Conservation (phyloP, 116 monocot genomes). For the Zostera marina region DNA sequence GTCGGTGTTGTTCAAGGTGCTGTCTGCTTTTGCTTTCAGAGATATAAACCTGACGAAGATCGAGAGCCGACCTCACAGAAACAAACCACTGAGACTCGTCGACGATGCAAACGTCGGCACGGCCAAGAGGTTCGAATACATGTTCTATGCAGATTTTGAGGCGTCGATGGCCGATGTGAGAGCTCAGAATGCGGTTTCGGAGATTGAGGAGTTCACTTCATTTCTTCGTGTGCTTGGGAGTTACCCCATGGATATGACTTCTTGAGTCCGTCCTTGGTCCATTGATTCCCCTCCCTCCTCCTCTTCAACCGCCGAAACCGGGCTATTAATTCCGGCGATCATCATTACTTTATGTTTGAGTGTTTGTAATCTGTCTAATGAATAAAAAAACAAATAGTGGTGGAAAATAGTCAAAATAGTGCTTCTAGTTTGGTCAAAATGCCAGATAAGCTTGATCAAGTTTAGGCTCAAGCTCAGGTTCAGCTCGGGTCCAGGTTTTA, state of each 20-base stretch:
- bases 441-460: too few relatives aligned
- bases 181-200: slow-evolving; percentile 65
- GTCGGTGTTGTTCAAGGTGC: slow-evolving; percentile 31
- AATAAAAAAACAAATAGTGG: too few relatives aligned
- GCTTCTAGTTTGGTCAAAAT: too few relatives aligned
- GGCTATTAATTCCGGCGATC: background rate
- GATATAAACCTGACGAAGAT: slow-evolving; percentile 77
- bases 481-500: too few relatives aligned
- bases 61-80: slow-evolving; percentile 60
- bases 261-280: too few relatives aligned
- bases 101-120: slow-evolving; percentile 57
- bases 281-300: slow-evolving; percentile 3
- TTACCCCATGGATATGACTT: slow-evolving; percentile 73
- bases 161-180: slow-evolving; percentile 60
- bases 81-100: slow-evolving; percentile 45
- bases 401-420: too few relatives aligned
- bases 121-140: slow-evolving; percentile 77
- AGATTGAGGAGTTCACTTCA: slow-evolving; percentile 75
- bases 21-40: slow-evolving; percentile 54
- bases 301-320: background rate
- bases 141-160: slow-evolving; percentile 74
- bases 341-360: too few relatives aligned
- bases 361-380: too few relatives aligned
- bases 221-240: slow-evolving; percentile 60
- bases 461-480: too few relatives aligned